Conservation (phyloP, 208 protist genomes). For the Herpetomonas tarakana region DNA sequence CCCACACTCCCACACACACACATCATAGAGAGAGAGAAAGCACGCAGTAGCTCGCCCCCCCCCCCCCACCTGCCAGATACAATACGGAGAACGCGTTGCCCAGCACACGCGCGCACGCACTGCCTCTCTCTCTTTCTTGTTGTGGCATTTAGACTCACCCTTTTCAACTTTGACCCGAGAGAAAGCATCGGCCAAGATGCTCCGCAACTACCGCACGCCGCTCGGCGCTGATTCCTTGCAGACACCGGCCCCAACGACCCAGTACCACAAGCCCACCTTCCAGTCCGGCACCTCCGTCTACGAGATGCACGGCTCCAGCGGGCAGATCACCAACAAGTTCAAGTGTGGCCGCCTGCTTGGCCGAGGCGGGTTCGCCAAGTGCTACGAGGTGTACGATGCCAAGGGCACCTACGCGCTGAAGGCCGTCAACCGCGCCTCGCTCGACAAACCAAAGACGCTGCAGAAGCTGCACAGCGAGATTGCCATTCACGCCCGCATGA, state of each 20-base stretch:
- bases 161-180: no score
- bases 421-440: slow-evolving; percentile 88
- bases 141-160: neutral
- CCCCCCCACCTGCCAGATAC: no score
- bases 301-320: slow-evolving; percentile 40
- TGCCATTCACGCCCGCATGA: slow-evolving; percentile 95
- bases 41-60: no score
- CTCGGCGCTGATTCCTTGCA: neutral
- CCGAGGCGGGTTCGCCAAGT: slow-evolving; percentile 97
- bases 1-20: no score
- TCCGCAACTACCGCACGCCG: no score
- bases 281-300: slow-evolving; percentile 43
- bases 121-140: slow-evolving; percentile 2
- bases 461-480: slow-evolving; percentile 97
- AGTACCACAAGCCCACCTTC: slow-evolving; percentile 34
- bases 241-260: neutral
- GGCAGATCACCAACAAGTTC: slow-evolving; percentile 45
- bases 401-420: slow-evolving; percentile 93
- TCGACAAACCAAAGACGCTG: slow-evolving; percentile 93
- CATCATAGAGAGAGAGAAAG: no score
- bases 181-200: no score
- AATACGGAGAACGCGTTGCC: no score
- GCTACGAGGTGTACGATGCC: slow-evolving; percentile 91
- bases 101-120: no score
- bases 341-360: slow-evolving; percentile 62